These are phyloP conservation scores for Diaporthe eres DNA, from an alignment of 2,329 filamentous ascomycete genomes.

Conservation along the genomic window DNA sequence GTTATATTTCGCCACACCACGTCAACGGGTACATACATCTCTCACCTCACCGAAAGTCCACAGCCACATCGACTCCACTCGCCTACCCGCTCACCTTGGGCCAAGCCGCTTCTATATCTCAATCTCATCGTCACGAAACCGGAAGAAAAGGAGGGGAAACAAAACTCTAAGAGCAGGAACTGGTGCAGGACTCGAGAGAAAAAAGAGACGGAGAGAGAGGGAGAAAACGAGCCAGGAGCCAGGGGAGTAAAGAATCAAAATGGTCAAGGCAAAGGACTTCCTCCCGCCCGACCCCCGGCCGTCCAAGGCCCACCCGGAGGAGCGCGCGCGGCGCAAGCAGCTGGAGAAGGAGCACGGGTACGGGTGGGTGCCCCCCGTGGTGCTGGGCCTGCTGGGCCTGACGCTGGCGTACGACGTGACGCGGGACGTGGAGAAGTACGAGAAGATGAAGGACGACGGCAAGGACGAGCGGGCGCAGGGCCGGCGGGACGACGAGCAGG, in stretches of 20 bases:
- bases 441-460: constrained; percentile 47
- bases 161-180: no score
- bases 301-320: constrained; percentile 55
- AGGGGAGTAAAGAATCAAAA: constrained; percentile 9
- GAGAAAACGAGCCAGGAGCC: not conserved
- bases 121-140: not conserved
- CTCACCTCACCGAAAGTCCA: not conserved
- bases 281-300: constrained; percentile 51
- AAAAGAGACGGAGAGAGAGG: not conserved
- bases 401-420: constrained; percentile 57
- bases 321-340: constrained; percentile 54
- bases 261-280: constrained; percentile 34
- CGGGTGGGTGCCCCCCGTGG: constrained; percentile 57
- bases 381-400: constrained; percentile 55
- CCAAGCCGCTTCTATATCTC: not conserved
- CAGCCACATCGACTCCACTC: constrained; percentile 1
- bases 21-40: not conserved
- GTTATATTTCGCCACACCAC: constrained; percentile 2
- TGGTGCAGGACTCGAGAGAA: no score
- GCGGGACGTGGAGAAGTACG: constrained; percentile 54
- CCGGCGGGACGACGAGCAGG: constrained; percentile 37
- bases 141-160: not conserved
- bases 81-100: not conserved
- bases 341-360: constrained; percentile 58
- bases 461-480: constrained; percentile 37